Conservation (phyloP, 2,329 filamentous ascomycete genomes). For the Nannizziopsis barbatae region DNA sequence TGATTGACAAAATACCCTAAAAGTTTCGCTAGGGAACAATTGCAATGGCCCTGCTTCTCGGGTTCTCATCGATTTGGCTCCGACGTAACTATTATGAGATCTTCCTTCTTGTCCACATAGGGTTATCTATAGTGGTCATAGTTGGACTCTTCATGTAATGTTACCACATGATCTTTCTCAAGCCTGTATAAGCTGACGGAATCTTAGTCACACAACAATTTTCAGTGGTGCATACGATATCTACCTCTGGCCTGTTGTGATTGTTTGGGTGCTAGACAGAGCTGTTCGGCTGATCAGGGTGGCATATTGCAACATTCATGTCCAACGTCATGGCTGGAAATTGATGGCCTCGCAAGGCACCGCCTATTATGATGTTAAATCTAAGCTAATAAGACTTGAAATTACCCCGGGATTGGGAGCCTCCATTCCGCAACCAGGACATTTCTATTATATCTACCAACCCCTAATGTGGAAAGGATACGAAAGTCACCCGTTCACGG, state of each 20-base stretch:
- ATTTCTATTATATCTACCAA: conserved; percentile 41
- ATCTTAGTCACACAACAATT: conserved; percentile 34
- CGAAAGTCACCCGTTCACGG: conserved; percentile 42
- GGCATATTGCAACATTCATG: conserved; percentile 32
- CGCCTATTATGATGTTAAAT: conserved; percentile 30
- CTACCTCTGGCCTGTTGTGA: conserved; percentile 40
- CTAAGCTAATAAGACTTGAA: conserved; percentile 35
- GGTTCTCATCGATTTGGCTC: conserved; percentile 35
- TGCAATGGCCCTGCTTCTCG: conserved; percentile 29
- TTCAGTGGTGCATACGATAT: conserved; percentile 36
- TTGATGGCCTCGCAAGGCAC: conserved; percentile 25
- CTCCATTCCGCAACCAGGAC: conserved; percentile 30
- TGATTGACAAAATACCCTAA: background rate
- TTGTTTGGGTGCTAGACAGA: conserved; percentile 40
- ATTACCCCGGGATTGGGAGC: conserved; percentile 26
- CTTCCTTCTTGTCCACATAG: conserved; percentile 32
- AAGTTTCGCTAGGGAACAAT: conserved; percentile 19
- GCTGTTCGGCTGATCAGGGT: conserved; percentile 31
- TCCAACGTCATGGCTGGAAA: conserved; percentile 16
- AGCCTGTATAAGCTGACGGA: conserved; percentile 4
- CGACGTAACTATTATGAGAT: conserved; percentile 35
- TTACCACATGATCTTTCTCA: background rate
- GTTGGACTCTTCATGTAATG: conserved; percentile 36
- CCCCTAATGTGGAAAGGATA: conserved; percentile 31
- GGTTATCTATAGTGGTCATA: conserved; percentile 29